Evolutionary conservation across 164 flowering plant species (phyloP), one percentile per base, ranked within the genome.

Genomic region (Liquidambar formosana): DNA sequence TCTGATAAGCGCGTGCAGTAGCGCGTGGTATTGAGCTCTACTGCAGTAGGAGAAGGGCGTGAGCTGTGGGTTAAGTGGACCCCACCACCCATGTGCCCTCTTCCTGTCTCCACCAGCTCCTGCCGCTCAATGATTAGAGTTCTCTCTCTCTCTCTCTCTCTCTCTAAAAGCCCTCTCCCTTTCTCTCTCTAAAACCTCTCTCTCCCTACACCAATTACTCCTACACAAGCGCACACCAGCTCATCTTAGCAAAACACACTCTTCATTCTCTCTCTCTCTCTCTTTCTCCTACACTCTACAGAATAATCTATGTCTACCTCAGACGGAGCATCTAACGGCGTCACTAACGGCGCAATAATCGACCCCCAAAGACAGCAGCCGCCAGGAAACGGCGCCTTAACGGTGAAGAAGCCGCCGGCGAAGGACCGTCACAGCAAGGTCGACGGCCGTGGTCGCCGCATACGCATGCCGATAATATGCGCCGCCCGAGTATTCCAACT

Each of bases 41-140:
- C 16, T 5, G 21, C 1, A 22, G 43, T 54, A 54, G 46, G 28
- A 41, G 19, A 43, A 21, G 74, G 53, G 61, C 19, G 69, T 68
- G 77, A 70, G 76, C 75, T 73, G 80, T 74, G 67, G 69, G 75
- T n/a, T 11, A 4, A 5, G 56, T 68, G 81, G 91, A 68, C 16
- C 86, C 92, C 85, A 75, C 83, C 67, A 59, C 84, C 86, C 96
- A 90, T 90, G 97, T 90, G 96, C 88, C 83, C 83, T 81, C 82
- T 58, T 79, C 83, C 94, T 89, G 92, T 87, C 94, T 89, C 91
- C 93, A 92, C 97, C 97, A 88, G 87, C 92, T 85, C 85, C 89
- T 85, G 86, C 89, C 88, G 75, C 92, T 88, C 93, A 87, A 87
- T 92, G 74, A 87, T 87, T 92, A 81, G 85, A 69, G 65, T 71